Base-by-base conservation (phyloP, 2,329 filamentous ascomycete genomes). In the Monosporascus sp. region DNA sequence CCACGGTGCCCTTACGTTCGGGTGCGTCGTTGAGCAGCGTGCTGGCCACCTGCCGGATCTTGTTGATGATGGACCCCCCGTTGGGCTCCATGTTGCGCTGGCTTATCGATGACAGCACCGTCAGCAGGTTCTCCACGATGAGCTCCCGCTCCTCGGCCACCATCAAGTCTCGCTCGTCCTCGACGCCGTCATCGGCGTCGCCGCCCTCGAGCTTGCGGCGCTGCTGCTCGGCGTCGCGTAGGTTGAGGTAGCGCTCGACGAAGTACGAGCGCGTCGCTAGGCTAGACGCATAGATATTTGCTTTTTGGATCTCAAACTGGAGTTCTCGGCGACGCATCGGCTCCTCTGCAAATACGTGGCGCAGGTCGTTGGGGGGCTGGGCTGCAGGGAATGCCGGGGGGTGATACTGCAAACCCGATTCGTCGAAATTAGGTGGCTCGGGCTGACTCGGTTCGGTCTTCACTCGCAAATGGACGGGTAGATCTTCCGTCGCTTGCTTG, bases 241-340 rank as follows among this genome's bases (percentile, higher is more conserved):
- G 76, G 60, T 84, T 85, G 68, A 90, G 90, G 71, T 93, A 96
- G 58, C 91, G 86, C 67, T 96, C 90, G 0, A 95, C 89, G 52
- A 93, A 84, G 66, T 90, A 92, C 0, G 89, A 93, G 24, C 91
- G 81, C 0, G 90, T 95, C 2, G 86, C 85, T 9, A 96, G 75
- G 62, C 91, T 87, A 6, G 87, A 93, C 2, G 86, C 84, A 65
- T 93, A 90, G 39, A 96, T 89, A 67, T 96, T 96, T 6, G 90
- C 89, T 67, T 95, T 96, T 67, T 96, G 90, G 31, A 96, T 94
- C 70, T 96, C 91, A 59, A 86, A 90, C 65, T 94, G 89, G 5
- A 91, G 68, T 51, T 78, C 74, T 1, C 82, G 76, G 2, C 81
- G 77, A 3, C 76, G 73, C 25, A 72, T 66, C 1, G 78, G 76